Evolutionary conservation across 306 rosid genomes (phyloP), one percentile per base, ranked within the genome.

Genomic region (Morella rubra): DNA sequence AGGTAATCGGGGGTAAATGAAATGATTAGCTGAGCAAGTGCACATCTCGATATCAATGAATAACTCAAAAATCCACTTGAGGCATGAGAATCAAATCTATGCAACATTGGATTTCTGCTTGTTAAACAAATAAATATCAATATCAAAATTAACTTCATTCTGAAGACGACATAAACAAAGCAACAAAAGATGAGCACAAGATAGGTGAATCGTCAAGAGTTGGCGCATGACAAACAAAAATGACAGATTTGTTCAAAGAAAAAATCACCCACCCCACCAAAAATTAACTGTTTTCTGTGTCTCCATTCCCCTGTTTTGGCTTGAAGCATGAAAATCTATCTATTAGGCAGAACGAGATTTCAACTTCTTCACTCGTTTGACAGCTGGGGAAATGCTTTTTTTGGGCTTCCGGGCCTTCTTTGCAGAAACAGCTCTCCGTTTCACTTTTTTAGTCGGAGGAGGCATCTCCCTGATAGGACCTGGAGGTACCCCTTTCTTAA

Each of bases 401-500:
- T 76, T 80, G 54, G 85, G 77, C 90, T 87, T 93, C 87, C 96
- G 82, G 44, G 82, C 84, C 89, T 81, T 90, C 86, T 88, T 96
- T 55, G 71, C 83, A 42, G 85, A 18, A 18, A 72, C 83, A 55
- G 76, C 80, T 71, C 87, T 83, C 87, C 74, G 60, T 83, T 80
- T 93, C 71, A 62, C 72, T 87, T 82, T 96, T 78, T 89, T 91
- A 19, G 85, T 47, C 18, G 87, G 51, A 27, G 60, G 80, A 72
- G 82, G 79, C 85, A 87, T 84, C 86, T 96, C 99, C 86, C 92
- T 81, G 65, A 96, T 80, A 77, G 99, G 99, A 75, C 99, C 99
- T 64, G 98, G 90, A 41, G 93, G 93, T 37, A 96, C 90, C 61
- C 99, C 99, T 91, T 93, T 89, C 87, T 96, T 96, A 58, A 96